phyloP scores from a whole-genome alignment of 257 asterid species.

The Leonotis leonurus region DNA sequence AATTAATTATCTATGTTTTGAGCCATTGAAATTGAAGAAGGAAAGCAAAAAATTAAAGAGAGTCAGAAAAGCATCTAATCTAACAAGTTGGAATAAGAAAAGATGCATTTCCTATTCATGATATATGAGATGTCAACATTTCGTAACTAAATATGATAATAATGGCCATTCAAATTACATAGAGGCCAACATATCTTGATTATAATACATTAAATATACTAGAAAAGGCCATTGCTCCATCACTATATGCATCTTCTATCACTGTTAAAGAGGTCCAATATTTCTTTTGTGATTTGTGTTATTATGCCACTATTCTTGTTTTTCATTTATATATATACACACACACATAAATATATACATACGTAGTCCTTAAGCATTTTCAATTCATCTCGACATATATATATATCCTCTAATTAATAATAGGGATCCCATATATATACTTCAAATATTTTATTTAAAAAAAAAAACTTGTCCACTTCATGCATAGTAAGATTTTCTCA shows the following conservation, averaged over 20 bases:
- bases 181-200: constrained; percentile 31
- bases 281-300: not conserved
- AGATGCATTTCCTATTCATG: constrained; percentile 13
- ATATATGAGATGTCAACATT: constrained; percentile 35
- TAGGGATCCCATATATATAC: too few species aligned
- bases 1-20: constrained; percentile 21
- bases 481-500: not conserved
- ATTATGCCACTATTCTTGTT: not conserved
- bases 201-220: not conserved
- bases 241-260: not conserved
- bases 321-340: not conserved
- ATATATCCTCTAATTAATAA: too few species aligned
- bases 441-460: too few species aligned
- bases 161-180: constrained; percentile 46
- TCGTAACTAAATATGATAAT: not conserved
- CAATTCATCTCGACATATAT: too few species aligned
- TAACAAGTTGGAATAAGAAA: constrained; percentile 20
- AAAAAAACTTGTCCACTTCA: not conserved
- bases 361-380: too few species aligned
- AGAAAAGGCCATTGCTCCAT: constrained; percentile 16
- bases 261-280: constrained; percentile 4
- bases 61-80: constrained; percentile 19
- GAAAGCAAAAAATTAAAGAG: not conserved
- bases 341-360: not conserved
- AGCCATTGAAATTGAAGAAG: constrained; percentile 45